Conservation (phyloP, 306 rosid species). For the Mucuna pruriens region DNA sequence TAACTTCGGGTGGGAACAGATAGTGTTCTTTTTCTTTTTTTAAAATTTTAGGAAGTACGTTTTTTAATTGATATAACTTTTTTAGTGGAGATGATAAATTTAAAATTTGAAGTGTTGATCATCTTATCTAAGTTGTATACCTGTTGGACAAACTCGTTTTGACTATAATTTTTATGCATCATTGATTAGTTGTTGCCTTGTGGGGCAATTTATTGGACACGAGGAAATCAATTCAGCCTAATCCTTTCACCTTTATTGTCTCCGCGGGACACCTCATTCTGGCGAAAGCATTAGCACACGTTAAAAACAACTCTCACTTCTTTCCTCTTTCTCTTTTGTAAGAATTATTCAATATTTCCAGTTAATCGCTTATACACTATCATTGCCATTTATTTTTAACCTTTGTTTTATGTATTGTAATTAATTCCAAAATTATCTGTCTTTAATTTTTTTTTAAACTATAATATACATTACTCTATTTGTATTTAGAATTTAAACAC, state of each 20-base stretch:
- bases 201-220: not conserved
- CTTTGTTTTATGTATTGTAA: not conserved
- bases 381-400: no score
- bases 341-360: not conserved
- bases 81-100: not conserved
- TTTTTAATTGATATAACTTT: not conserved
- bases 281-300: not conserved
- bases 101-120: not conserved
- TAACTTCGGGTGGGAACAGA: no score
- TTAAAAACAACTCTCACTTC: not conserved
- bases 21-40: no score
- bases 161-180: not conserved
- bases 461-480: not conserved
- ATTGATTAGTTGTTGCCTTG: no score
- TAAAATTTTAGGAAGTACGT: not conserved
- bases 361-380: not conserved
- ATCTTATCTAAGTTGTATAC: not conserved
- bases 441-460: not conserved
- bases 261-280: not conserved
- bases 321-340: not conserved
- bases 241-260: not conserved
- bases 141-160: not conserved
- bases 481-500: not conserved
- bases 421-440: not conserved
- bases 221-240: not conserved